A percentile compares a stretch with the other conserved stretches of the same genome.
Conservation (phyloP, 139 green algal species). For the Auxenochlorella pyrenoidosa region DNA sequence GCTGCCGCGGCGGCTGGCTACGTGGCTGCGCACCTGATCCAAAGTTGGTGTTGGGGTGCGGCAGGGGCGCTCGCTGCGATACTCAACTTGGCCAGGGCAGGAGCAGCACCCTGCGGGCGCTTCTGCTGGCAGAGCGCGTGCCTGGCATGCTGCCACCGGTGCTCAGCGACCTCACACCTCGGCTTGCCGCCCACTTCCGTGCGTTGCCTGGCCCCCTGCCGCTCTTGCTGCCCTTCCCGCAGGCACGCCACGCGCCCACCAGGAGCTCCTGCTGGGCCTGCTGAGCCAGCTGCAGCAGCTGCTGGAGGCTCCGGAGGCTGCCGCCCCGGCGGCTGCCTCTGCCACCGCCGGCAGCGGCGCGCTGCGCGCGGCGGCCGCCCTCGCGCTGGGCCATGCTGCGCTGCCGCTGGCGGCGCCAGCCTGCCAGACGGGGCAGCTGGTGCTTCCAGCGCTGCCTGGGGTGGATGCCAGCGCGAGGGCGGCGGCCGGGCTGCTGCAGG, state of each 20-base stretch:
- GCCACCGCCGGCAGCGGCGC: slow-evolving; percentile 6
- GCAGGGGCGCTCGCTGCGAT: background rate
- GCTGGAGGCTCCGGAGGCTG: slow-evolving; percentile 12
- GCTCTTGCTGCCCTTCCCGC: too few species aligned
- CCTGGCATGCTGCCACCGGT: too few species aligned
- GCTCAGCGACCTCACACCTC: too few species aligned
- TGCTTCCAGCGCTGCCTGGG: slow-evolving; percentile 40
- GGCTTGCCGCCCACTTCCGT: too few species aligned
- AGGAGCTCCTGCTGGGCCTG: slow-evolving; percentile 1
- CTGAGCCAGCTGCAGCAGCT: slow-evolving; percentile 20
- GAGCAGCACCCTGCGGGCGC: background rate
- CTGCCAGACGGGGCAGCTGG: background rate
- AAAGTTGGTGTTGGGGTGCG: background rate
- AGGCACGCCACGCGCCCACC: slow-evolving; percentile 22
- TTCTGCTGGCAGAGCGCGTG: too few species aligned
- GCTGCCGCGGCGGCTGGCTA: slow-evolving; percentile 58
- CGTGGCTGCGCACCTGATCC: slow-evolving; percentile 54
- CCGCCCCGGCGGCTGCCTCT: background rate
- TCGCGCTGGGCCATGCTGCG: background rate
- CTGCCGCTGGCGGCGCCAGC: background rate
- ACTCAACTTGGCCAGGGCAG: too few species aligned
- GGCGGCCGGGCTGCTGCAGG: slow-evolving; percentile 29
- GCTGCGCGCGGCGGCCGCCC: slow-evolving; percentile 1
- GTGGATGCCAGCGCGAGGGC: background rate
- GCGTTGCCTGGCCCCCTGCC: too few species aligned